A percentile compares a stretch with the other conserved stretches of the same genome.
Conservation (phyloP, 352 stramenopile genomes). For the Pythium volutum region DNA sequence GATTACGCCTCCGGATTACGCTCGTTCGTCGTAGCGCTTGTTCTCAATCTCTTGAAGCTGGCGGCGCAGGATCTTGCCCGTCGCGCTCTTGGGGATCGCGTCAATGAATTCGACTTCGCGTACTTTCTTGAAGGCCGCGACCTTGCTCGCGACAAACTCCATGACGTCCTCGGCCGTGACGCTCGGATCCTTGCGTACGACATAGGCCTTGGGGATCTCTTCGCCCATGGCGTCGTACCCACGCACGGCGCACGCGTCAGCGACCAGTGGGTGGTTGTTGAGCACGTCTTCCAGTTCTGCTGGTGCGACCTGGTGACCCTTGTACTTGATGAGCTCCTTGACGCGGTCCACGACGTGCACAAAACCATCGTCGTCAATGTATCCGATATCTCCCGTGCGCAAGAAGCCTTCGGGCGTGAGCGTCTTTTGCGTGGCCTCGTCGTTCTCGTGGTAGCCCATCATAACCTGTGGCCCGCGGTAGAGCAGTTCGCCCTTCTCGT, state of each 20-base stretch:
- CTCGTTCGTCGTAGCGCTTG: background rate
- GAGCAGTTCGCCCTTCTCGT: slow-evolving; percentile 56
- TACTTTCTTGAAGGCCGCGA: slow-evolving; percentile 75
- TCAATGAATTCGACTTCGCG: slow-evolving; percentile 80
- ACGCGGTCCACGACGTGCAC: slow-evolving; percentile 91
- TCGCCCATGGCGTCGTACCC: slow-evolving; percentile 50
- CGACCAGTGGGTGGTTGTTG: slow-evolving; percentile 57
- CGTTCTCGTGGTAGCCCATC: slow-evolving; percentile 82
- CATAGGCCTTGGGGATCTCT: slow-evolving; percentile 90
- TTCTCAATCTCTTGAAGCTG: slow-evolving; percentile 43
- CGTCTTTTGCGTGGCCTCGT: slow-evolving; percentile 73
- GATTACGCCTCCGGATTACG: background rate
- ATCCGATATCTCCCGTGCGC: slow-evolving; percentile 87
- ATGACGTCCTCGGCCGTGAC: slow-evolving; percentile 62
- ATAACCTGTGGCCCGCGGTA: slow-evolving; percentile 41
- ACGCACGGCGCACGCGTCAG: slow-evolving; percentile 47
- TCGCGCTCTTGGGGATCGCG: slow-evolving; percentile 88
- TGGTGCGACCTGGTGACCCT: slow-evolving; percentile 89
- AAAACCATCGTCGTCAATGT: slow-evolving; percentile 91
- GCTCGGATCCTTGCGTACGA: slow-evolving; percentile 63
- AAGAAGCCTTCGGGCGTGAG: slow-evolving; percentile 82
- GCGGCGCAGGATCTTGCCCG: slow-evolving; percentile 91
- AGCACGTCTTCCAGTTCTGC: slow-evolving; percentile 91
- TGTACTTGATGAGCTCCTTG: slow-evolving; percentile 96
- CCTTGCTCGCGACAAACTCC: slow-evolving; percentile 67